These are phyloP conservation scores for Paramecium primaurelia DNA, from an alignment of 73 alveolate genomes.

Conservation along the genomic window DNA sequence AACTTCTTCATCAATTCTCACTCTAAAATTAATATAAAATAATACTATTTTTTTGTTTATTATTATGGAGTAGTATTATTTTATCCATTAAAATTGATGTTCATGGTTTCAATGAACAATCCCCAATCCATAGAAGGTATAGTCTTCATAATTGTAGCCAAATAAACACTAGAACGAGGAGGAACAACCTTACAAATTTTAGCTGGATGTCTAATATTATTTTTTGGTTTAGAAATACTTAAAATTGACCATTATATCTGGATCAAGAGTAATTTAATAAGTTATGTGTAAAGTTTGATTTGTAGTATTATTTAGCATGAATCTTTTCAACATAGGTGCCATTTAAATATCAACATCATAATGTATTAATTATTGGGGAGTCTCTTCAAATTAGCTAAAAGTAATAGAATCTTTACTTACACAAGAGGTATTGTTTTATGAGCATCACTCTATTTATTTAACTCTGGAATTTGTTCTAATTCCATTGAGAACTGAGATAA, in stretches of 20 bases:
- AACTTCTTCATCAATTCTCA: slow-evolving; percentile 29
- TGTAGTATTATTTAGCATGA: neutral
- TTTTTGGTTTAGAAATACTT: neutral
- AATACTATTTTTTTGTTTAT: neutral
- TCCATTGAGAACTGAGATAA: neutral
- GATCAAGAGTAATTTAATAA: neutral
- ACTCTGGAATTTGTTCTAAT: neutral
- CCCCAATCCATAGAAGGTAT: slow-evolving; percentile 41
- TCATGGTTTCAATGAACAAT: neutral
- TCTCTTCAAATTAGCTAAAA: neutral
- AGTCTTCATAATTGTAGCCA: neutral
- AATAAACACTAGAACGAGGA: neutral
- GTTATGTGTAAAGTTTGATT: neutral
- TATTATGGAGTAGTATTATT: neutral
- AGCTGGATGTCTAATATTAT: neutral
- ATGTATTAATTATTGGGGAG: neutral
- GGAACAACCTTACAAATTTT: neutral
- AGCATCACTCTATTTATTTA: neutral
- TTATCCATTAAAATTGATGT: neutral
- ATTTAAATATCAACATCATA: neutral
- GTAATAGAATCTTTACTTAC: neutral
- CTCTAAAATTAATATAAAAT: neutral
- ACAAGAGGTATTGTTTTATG: neutral
- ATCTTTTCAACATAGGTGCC: neutral
- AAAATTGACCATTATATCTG: neutral